Percentiles rank a stretch among this genome's conserved stretches.
Evolutionary conservation across 345 rosid species (phyloP).

Genomic region (Microcos paniculata): DNA sequence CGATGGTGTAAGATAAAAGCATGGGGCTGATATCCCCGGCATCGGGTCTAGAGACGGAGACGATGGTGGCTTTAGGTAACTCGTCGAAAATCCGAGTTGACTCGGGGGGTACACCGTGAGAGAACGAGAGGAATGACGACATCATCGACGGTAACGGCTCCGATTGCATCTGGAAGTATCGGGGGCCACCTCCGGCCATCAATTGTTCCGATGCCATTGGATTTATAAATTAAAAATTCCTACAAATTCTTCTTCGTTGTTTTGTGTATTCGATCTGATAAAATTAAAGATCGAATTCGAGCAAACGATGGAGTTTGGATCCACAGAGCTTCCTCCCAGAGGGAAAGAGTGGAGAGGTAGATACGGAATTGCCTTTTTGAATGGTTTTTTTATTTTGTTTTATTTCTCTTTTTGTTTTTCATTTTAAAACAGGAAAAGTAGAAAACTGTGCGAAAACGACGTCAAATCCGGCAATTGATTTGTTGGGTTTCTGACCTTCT

Average conservation of each 20-base stretch:
- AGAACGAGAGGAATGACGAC: conserved; percentile 57
- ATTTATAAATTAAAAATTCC: not conserved
- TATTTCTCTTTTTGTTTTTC: not conserved
- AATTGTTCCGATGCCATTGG: conserved; percentile 78
- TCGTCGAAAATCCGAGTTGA: conserved; percentile 75
- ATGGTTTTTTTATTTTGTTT: not conserved
- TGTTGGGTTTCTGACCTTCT: not conserved
- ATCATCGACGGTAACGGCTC: conserved; percentile 53
- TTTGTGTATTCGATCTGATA: not conserved
- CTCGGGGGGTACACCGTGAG: conserved; percentile 51
- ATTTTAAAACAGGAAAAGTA: no score
- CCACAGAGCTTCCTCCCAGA: conserved; percentile 23
- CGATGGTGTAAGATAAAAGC: conserved; percentile 76
- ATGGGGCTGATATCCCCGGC: conserved; percentile 88
- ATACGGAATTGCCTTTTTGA: conserved; percentile 16
- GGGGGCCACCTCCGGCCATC: conserved; percentile 52
- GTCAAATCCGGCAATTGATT: not conserved
- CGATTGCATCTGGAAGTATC: conserved; percentile 74
- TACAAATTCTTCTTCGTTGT: not conserved
- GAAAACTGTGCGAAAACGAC: conserved; percentile 25
- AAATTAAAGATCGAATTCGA: not conserved
- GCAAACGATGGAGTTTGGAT: not conserved
- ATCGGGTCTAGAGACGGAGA: conserved; percentile 85
- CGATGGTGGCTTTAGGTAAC: conserved; percentile 71
- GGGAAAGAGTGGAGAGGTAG: not conserved